Evolutionary conservation across 208 protist genomes (phyloP), one percentile per base, ranked within the genome.

Genomic region (Histomonas meleagridis): DNA sequence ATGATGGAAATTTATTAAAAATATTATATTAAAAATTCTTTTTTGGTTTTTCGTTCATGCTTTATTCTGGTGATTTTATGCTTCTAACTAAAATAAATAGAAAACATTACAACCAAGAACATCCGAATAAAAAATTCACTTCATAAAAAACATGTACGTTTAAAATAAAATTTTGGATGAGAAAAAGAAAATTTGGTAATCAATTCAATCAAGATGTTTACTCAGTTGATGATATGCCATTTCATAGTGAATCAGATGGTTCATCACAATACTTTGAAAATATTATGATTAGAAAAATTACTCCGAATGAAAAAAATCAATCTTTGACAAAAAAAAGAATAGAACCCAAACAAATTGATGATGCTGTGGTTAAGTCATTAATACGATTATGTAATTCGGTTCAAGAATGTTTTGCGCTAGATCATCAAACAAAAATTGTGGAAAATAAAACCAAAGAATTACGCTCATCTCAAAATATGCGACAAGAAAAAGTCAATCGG

Each of bases 201-300:
- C 7, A 43, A 43, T 40, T 46, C 1, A 26, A 55, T 2, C 43
- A 86, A 16, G 76, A 86, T 32, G 51, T 86, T 46, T 23, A 40
- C 26, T 46, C 55, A 51, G 76, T 55, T 38, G 76, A 86, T 16
- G 76, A 86, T 38, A 86, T 86, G 76, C 76, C 76, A 35, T 86
- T 86, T 16, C 55, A 46, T 55, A 14, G 26, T 46, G 76, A 86
- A 55, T 40, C 51, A 55, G 55, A 55, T 86, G 76, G 46, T 16
- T 57, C 55, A 46, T n/a, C n/a, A n/a, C n/a, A n/a, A n/a, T n/a
- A n/a, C n/a, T n/a, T n/a, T n/a, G 76, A 86, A 49, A 40, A 86
- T 51, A 86, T 86, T 38, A 46, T 48, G 16, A 55, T 86, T 32
- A 32, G 46, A 86, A 51, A 46, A 55, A 46, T 86, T 55, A 46